Percentiles rank a stretch among this genome's conserved stretches.
Evolutionary conservation across 441 rosid genomes (phyloP).

Genomic region (Pelargonium myrrhifolium): DNA sequence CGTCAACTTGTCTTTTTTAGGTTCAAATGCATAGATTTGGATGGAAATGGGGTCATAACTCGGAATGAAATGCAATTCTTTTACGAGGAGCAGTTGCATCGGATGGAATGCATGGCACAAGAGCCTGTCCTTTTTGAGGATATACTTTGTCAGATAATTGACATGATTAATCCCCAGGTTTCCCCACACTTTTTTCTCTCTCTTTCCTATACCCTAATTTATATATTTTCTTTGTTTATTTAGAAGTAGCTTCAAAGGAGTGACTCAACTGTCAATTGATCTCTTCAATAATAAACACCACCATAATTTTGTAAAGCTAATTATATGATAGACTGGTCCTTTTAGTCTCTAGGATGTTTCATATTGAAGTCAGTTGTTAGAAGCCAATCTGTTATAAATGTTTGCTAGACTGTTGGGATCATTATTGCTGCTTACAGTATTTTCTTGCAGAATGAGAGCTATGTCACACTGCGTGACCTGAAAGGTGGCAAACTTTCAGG

Average conservation of each 20-base stretch:
- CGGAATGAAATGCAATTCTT: conserved; percentile 57
- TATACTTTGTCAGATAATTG: conserved; percentile 55
- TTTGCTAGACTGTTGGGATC: not conserved
- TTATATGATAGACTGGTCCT: too few relatives aligned
- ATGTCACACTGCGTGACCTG: conserved; percentile 44
- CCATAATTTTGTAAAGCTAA: not conserved
- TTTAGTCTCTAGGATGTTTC: not conserved
- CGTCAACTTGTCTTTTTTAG: conserved; percentile 23
- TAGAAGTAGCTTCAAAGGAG: not conserved
- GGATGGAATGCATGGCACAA: conserved; percentile 62
- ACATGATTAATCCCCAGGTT: conserved; percentile 62
- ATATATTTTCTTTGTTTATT: not conserved
- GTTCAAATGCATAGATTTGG: conserved; percentile 67
- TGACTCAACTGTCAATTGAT: not conserved
- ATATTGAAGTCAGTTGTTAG: not conserved
- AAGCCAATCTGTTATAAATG: not conserved
- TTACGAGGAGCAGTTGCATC: conserved; percentile 61
- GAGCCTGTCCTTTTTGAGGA: conserved; percentile 53
- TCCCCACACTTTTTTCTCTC: conserved; percentile 7
- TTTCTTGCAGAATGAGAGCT: conserved; percentile 47
- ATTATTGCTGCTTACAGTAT: not conserved
- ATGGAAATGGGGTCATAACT: conserved; percentile 48
- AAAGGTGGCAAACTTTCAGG: conserved; percentile 53
- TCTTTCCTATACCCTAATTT: not conserved
- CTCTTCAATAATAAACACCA: not conserved